A percentile compares a stretch with the other conserved stretches of the same genome.
Conservation (phyloP, 2,329 filamentous ascomycete genomes). For the Alternaria novae-zelandiae region DNA sequence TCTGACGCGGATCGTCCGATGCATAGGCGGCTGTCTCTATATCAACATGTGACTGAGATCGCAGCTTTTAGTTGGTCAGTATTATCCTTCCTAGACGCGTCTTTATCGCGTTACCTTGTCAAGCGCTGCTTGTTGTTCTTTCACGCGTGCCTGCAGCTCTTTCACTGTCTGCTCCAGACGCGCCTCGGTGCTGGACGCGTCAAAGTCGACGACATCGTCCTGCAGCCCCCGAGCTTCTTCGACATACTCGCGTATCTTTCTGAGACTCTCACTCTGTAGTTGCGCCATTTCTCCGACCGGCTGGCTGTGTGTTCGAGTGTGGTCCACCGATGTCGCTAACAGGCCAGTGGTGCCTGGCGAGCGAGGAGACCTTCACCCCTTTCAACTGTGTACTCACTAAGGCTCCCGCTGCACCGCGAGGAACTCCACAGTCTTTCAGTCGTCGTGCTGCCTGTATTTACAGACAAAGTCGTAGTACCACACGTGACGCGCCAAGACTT, state of each 20-base stretch:
- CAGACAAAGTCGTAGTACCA: neutral
- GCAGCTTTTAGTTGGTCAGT: constrained; percentile 53
- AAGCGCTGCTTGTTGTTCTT: constrained; percentile 55
- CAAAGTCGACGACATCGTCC: constrained; percentile 45
- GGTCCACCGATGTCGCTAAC: constrained; percentile 7
- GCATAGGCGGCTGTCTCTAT: constrained; percentile 38
- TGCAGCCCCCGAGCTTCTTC: constrained; percentile 27
- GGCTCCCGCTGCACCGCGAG: neutral
- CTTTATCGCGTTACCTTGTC: constrained; percentile 48
- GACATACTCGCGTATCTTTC: constrained; percentile 41
- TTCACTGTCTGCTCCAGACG: constrained; percentile 71
- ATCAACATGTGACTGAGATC: constrained; percentile 34
- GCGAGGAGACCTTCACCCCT: constrained; percentile 4
- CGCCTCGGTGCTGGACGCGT: constrained; percentile 54
- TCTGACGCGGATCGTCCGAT: constrained; percentile 43
- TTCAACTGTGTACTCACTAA: neutral
- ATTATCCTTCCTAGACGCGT: neutral
- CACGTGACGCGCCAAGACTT: constrained; percentile 31
- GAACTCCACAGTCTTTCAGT: neutral
- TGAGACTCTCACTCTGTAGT: constrained; percentile 17
- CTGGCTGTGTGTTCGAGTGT: neutral
- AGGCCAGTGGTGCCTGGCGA: constrained; percentile 3
- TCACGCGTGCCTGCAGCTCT: constrained; percentile 65
- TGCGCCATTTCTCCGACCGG: constrained; percentile 28
- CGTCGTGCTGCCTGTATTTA: neutral